These are phyloP conservation scores for Globisporangium sylvaticum DNA, from an alignment of 352 stramenopile species.

Conservation along the genomic window DNA sequence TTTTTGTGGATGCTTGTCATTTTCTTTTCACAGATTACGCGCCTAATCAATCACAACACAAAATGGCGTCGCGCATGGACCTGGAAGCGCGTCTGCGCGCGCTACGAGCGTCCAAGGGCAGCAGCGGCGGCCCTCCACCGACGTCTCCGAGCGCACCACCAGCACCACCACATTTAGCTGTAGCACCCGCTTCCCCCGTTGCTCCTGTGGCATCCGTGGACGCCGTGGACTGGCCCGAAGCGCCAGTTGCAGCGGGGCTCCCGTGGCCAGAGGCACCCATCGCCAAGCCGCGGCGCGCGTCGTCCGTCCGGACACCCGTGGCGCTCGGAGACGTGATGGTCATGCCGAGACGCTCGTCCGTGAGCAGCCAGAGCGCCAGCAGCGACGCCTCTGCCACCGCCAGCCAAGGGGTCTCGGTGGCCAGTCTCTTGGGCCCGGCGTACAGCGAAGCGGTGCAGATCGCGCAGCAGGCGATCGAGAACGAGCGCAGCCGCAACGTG, in stretches of 20 bases:
- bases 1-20: slow-evolving; percentile 2
- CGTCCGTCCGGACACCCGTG: not conserved
- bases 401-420: slow-evolving; percentile 21
- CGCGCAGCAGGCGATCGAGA: slow-evolving; percentile 68
- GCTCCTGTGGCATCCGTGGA: not conserved
- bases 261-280: slow-evolving; percentile 15
- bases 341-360: slow-evolving; percentile 2
- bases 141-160: not conserved
- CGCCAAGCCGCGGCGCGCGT: slow-evolving; percentile 6
- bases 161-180: not conserved
- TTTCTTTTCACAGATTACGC: not conserved
- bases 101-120: slow-evolving; percentile 34
- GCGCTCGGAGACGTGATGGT: not conserved
- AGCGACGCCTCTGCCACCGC: not conserved
- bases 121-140: not conserved
- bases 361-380: slow-evolving; percentile 1
- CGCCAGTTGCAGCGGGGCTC: slow-evolving; percentile 1
- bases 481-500: slow-evolving; percentile 52
- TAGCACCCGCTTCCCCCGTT: not conserved
- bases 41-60: not conserved
- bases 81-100: slow-evolving; percentile 59
- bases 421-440: slow-evolving; percentile 42
- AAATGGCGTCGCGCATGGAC: slow-evolving; percentile 37
- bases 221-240: slow-evolving; percentile 9
- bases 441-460: slow-evolving; percentile 61